Conservation (phyloP, 306 rosid genomes). For the Sophora flavescens region DNA sequence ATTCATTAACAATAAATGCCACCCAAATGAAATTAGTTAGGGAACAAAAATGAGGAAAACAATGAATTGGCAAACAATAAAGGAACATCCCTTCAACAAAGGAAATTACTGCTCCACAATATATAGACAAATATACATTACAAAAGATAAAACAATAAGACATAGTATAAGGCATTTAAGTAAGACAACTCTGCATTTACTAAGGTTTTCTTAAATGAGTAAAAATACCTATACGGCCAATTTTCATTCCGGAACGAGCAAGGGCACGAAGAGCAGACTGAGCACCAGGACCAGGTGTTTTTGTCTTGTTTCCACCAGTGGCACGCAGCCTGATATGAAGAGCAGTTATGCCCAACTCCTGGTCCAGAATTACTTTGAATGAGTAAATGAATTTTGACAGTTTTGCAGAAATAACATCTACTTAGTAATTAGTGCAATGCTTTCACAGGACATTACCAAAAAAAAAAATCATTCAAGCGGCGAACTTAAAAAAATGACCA, state of each 20-base stretch:
- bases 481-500: not conserved
- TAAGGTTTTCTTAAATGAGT: no score
- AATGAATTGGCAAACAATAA: not conserved
- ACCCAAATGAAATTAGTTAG: not conserved
- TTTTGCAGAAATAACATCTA: not conserved
- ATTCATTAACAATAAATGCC: not conserved
- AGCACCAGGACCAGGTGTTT: slow-evolving; percentile 95
- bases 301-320: slow-evolving; percentile 90
- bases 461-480: not conserved
- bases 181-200: not conserved
- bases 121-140: not conserved
- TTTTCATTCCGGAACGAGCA: slow-evolving; percentile 94
- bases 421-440: not conserved
- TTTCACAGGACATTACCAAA: not conserved
- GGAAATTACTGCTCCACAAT: not conserved
- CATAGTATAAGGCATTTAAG: not conserved
- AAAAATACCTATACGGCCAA: slow-evolving; percentile 85
- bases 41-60: not conserved
- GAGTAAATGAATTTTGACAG: not conserved
- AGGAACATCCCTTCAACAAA: not conserved
- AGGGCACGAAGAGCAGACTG: slow-evolving; percentile 94
- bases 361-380: slow-evolving; percentile 14
- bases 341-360: slow-evolving; percentile 90
- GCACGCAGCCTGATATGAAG: slow-evolving; percentile 89
- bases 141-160: not conserved